Evolutionary conservation across 192 early-diverging fungal genomes (phyloP).

Genomic region (Podila verticillata): DNA sequence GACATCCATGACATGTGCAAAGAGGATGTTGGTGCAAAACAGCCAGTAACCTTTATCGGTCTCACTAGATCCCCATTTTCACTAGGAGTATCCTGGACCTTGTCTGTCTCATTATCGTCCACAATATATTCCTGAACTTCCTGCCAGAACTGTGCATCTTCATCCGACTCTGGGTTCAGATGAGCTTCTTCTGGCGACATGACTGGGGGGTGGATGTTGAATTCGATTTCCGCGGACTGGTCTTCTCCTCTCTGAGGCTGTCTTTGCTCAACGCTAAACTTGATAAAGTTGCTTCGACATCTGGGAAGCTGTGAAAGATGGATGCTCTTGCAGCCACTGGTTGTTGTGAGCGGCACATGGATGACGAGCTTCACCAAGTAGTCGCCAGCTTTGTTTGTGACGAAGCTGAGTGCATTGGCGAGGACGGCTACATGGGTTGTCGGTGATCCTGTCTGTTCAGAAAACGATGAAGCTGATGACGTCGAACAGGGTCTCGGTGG

Average conservation of each 20-base stretch:
- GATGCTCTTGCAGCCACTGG: conserved; percentile 8
- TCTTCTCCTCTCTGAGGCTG: not conserved
- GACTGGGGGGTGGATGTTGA: conserved; percentile 30
- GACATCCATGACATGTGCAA: conserved; percentile 40
- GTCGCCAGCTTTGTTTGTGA: conserved; percentile 40
- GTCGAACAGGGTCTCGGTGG: conserved; percentile 23
- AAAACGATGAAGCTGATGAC: conserved; percentile 9
- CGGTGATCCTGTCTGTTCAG: conserved; percentile 1
- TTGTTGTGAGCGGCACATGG: conserved; percentile 20
- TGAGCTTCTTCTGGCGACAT: conserved; percentile 30
- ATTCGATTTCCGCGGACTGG: conserved; percentile 9
- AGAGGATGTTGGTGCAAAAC: conserved; percentile 36
- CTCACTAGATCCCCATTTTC: not conserved
- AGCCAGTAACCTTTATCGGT: conserved; percentile 25
- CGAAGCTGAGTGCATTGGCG: conserved; percentile 39
- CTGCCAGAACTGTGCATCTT: conserved; percentile 47
- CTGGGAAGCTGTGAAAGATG: conserved; percentile 32
- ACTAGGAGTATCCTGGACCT: not conserved
- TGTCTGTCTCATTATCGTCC: not conserved
- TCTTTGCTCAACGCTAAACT: conserved; percentile 16
- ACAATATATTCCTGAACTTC: conserved; percentile 39
- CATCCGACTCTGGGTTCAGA: conserved; percentile 44
- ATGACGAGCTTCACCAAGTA: conserved; percentile 31
- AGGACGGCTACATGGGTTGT: conserved; percentile 38
- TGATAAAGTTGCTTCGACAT: conserved; percentile 40